These are phyloP conservation scores for Nigrospora oryzae DNA, from an alignment of 2,329 filamentous ascomycete genomes.

Conservation along the genomic window DNA sequence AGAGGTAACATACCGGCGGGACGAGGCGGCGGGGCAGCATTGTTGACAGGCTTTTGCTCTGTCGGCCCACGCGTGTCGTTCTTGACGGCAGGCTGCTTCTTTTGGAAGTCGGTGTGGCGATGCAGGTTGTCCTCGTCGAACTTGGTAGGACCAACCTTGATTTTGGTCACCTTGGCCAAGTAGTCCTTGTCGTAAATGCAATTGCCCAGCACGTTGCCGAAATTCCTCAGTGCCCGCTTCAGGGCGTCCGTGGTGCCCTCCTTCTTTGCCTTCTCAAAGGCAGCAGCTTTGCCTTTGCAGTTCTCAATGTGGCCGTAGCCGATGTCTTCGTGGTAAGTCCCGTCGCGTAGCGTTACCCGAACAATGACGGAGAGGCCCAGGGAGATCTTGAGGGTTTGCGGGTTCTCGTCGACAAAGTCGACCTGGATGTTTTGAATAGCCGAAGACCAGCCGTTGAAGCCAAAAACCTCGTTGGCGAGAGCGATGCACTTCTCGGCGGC, in stretches of 20 bases:
- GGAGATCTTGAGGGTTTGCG: constrained; percentile 68
- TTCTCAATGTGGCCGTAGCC: constrained; percentile 97
- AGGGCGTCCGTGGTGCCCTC: constrained; percentile 92
- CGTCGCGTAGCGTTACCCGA: constrained; percentile 81
- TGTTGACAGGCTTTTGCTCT: too few species aligned
- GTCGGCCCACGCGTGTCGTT: neutral
- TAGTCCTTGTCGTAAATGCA: constrained; percentile 98
- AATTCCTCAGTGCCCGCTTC: constrained; percentile 82
- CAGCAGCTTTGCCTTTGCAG: constrained; percentile 85
- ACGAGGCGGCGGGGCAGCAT: too few species aligned
- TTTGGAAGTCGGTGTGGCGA: constrained; percentile 68
- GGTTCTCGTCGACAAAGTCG: constrained; percentile 87
- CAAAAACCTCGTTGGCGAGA: constrained; percentile 28
- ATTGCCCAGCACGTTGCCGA: constrained; percentile 95
- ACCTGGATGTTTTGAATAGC: constrained; percentile 92
- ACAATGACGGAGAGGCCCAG: constrained; percentile 86
- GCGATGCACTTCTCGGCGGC: constrained; percentile 96
- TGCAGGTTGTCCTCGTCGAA: constrained; percentile 77
- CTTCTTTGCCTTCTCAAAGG: constrained; percentile 98
- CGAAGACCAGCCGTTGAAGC: constrained; percentile 64
- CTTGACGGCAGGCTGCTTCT: constrained; percentile 38
- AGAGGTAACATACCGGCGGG: too few species aligned
- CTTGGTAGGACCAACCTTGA: constrained; percentile 70
- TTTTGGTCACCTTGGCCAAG: constrained; percentile 76
- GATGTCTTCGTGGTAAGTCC: constrained; percentile 95